Percentiles rank a stretch among this genome's conserved stretches.
phyloP scores from a whole-genome alignment of 352 stramenopile genomes.

The Globisporangium emineosum region DNA sequence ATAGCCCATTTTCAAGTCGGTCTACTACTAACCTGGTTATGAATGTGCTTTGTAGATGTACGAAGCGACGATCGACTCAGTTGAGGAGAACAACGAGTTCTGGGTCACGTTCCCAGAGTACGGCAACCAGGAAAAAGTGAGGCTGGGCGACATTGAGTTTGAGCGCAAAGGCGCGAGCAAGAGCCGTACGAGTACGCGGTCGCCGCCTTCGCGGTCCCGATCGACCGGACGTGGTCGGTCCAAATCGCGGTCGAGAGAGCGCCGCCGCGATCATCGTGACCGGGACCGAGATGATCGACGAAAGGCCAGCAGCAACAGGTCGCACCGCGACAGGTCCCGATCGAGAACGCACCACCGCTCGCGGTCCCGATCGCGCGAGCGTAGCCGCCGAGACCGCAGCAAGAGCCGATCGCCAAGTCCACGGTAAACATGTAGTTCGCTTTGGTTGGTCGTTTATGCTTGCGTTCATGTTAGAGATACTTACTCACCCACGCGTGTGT shows the following conservation, averaged over 20 bases:
- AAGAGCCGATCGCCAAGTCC: slow-evolving; percentile 18
- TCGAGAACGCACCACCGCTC: slow-evolving; percentile 36
- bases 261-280: slow-evolving; percentile 21
- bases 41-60: slow-evolving; percentile 82
- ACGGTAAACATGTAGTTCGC: slow-evolving; percentile 7
- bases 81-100: slow-evolving; percentile 81
- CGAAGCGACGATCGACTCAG: slow-evolving; percentile 93
- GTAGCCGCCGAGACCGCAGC: slow-evolving; percentile 17
- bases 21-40: background rate
- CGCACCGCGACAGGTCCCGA: slow-evolving; percentile 38
- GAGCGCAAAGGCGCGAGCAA: slow-evolving; percentile 22
- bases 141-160: slow-evolving; percentile 94
- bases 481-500: slow-evolving; percentile 16
- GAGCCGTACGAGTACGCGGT: slow-evolving; percentile 16
- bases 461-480: background rate
- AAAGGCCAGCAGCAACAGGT: slow-evolving; percentile 14
- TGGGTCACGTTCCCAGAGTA: slow-evolving; percentile 96
- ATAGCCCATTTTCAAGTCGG: background rate
- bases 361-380: slow-evolving; percentile 32
- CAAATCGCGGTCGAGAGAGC: slow-evolving; percentile 36
- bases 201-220: slow-evolving; percentile 27
- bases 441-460: background rate
- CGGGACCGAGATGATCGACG: slow-evolving; percentile 1
- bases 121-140: slow-evolving; percentile 94
- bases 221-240: slow-evolving; percentile 29